A percentile compares a stretch with the other conserved stretches of the same genome.
Conservation (phyloP, 768 basidiomycete genomes). For the Auricularia sp. region DNA sequence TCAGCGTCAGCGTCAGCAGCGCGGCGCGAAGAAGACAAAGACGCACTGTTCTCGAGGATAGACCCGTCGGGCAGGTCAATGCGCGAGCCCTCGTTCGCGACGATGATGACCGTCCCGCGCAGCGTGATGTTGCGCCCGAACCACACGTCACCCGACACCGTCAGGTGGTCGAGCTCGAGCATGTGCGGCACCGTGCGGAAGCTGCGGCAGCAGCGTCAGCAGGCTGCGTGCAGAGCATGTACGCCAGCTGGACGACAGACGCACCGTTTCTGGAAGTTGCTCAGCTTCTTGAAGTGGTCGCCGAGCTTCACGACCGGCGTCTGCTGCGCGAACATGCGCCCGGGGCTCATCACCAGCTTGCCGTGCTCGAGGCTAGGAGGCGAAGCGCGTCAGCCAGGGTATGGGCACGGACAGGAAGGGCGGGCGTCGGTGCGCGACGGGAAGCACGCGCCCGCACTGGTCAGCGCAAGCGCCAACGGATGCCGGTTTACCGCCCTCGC, state of each 20-base stretch:
- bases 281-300: constrained; percentile 91
- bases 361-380: constrained; percentile 55
- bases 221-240: too few species aligned
- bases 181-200: constrained; percentile 93
- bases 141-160: constrained; percentile 84
- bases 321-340: constrained; percentile 65
- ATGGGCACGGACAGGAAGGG: neutral
- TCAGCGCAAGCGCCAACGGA: too few species aligned
- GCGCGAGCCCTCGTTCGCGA: constrained; percentile 72
- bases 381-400: neutral
- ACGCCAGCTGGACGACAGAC: neutral
- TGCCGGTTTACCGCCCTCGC: too few species aligned
- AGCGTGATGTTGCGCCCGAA: constrained; percentile 82
- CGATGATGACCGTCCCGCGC: constrained; percentile 82
- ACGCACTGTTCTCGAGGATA: constrained; percentile 61
- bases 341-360: constrained; percentile 73
- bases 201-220: constrained; percentile 20
- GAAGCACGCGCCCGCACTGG: too few species aligned
- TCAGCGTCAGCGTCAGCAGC: constrained; percentile 11
- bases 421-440: too few species aligned
- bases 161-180: constrained; percentile 87
- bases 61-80: constrained; percentile 81
- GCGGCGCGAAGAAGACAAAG: neutral
- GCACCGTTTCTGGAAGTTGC: constrained; percentile 11
- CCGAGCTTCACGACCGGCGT: constrained; percentile 96